Conservation (phyloP, 139 green algal species). For the Auxenochlorella pyrenoidosa region DNA sequence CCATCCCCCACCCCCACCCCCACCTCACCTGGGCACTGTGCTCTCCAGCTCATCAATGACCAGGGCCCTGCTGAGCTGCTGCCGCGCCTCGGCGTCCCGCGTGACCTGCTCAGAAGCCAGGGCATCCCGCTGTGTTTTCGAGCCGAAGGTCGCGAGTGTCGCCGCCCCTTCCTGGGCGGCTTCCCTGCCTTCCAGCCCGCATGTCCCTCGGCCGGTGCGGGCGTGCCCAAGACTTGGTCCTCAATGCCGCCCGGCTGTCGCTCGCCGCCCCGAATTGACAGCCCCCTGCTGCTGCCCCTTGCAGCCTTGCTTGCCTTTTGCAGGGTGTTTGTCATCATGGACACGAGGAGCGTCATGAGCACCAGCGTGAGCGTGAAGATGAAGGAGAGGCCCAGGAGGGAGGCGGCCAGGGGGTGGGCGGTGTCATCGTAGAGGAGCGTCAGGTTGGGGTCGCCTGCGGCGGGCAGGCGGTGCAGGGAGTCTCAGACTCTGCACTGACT, state of each 20-base stretch:
- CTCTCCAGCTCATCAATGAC: conserved; percentile 25
- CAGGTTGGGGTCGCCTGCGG: conserved; percentile 26
- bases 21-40: background rate
- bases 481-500: too few relatives aligned
- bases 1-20: too few relatives aligned
- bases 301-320: background rate
- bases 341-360: conserved; percentile 36
- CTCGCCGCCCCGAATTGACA: background rate
- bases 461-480: background rate
- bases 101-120: background rate
- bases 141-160: background rate
- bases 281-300: background rate
- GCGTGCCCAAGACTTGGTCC: too few relatives aligned
- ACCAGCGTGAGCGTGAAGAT: conserved; percentile 21
- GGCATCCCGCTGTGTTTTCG: too few relatives aligned
- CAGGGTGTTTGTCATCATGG: conserved; percentile 42
- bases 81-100: background rate
- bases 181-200: too few relatives aligned
- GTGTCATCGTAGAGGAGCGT: background rate
- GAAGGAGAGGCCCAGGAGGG: conserved; percentile 15
- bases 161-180: too few relatives aligned
- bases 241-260: background rate
- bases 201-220: too few relatives aligned
- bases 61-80: conserved; percentile 9
- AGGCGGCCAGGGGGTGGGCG: conserved; percentile 9